Percentiles rank a stretch among this genome's conserved stretches.
These are phyloP conservation scores for Sporisorium reilianum DNA, from an alignment of 1,284 basidiomycete genomes.

Conservation along the genomic window DNA sequence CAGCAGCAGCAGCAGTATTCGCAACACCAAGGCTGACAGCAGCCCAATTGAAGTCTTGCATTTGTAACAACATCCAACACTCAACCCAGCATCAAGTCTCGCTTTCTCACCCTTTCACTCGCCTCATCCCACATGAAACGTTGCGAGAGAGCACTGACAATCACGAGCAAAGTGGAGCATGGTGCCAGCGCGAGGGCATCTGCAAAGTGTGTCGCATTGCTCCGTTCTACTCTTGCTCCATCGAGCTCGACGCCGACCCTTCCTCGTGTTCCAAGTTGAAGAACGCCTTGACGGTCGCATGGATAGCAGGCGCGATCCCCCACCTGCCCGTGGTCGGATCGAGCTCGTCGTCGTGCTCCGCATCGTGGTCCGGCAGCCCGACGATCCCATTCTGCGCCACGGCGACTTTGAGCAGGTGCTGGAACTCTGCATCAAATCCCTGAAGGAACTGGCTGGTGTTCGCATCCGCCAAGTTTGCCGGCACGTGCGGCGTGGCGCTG, in stretches of 20 bases:
- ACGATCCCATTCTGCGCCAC: conserved; percentile 23
- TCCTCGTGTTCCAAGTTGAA: conserved; percentile 20
- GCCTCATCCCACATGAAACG: neutral
- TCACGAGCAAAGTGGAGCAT: neutral
- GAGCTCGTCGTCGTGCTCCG: conserved; percentile 11
- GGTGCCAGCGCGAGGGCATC: neutral
- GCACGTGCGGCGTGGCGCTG: conserved; percentile 7
- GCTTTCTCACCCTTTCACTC: neutral
- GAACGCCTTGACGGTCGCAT: conserved; percentile 30
- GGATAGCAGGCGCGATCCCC: conserved; percentile 15
- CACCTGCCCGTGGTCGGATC: conserved; percentile 18
- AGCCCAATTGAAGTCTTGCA: neutral
- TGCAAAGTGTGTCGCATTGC: neutral
- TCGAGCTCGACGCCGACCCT: neutral
- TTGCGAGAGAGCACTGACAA: neutral
- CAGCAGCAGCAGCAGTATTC: conserved; percentile 12
- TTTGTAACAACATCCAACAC: neutral
- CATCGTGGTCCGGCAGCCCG: conserved; percentile 13
- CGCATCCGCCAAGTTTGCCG: neutral
- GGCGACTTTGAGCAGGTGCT: conserved; percentile 17
- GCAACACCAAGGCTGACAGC: conserved; percentile 9
- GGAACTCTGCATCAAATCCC: conserved; percentile 14
- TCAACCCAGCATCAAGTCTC: neutral
- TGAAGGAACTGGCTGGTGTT: conserved; percentile 6
- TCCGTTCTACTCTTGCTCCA: conserved; percentile 3